These are phyloP conservation scores for Cryptosporidium bovis DNA, from an alignment of 169 alveolate species.

Conservation along the genomic window DNA sequence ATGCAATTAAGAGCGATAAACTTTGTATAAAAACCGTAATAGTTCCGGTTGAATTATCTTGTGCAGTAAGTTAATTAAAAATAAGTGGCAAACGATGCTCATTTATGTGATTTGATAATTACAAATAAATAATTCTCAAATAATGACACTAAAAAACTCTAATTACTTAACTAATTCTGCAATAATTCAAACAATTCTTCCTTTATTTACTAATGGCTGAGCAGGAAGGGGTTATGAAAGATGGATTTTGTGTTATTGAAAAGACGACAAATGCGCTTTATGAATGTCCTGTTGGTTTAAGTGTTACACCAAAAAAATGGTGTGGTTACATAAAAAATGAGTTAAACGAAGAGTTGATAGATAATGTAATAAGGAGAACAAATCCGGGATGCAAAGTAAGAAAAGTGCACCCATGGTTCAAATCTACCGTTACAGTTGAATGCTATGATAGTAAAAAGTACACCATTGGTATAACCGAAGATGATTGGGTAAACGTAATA, in stretches of 20 bases:
- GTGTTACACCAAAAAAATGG: conserved; percentile 66
- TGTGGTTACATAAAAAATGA: conserved; percentile 59
- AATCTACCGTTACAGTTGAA: conserved; percentile 18
- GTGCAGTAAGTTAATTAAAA: conserved; percentile 24
- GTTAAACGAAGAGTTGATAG: conserved; percentile 15
- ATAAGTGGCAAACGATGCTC: neutral
- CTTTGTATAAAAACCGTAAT: conserved; percentile 20
- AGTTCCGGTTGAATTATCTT: conserved; percentile 23
- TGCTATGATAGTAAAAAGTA: conserved; percentile 18
- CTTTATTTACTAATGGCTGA: neutral
- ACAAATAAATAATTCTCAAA: too few species aligned
- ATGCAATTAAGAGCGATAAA: conserved; percentile 65
- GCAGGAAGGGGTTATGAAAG: conserved; percentile 34
- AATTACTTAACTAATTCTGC: neutral
- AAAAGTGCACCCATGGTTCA: conserved; percentile 43
- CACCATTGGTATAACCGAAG: conserved; percentile 34
- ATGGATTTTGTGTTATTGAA: conserved; percentile 70
- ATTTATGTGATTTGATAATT: neutral
- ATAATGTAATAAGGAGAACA: conserved; percentile 69
- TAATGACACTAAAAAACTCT: too few species aligned
- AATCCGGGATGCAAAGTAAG: conserved; percentile 48
- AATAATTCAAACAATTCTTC: neutral
- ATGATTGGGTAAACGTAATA: conserved; percentile 51
- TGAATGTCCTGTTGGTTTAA: conserved; percentile 45
- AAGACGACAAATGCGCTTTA: conserved; percentile 29